Base-by-base conservation (phyloP, 768 basidiomycete species). In the Collybia mongolica region DNA sequence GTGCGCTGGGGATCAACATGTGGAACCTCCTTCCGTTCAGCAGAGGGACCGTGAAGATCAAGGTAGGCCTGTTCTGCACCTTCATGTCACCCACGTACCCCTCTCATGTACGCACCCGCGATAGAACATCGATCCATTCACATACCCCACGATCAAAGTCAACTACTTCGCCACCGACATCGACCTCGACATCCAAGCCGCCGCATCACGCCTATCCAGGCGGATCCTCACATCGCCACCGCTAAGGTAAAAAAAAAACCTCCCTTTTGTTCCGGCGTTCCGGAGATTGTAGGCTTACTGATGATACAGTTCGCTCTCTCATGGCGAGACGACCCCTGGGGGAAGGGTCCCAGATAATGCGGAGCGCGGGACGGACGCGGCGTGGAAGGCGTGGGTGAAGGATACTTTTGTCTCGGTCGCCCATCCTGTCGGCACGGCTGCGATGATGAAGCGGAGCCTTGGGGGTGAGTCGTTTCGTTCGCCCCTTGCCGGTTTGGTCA, bases 1-100 rank as follows among this genome's bases (percentile, higher is more conserved):
- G 75, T 43, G 69, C 63, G 7, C 51, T 81, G 14, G 80, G 80
- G 1, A 72, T 82, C 44, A 66, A 71, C 49, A 69, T 74, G 64
- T 83, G 81, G 80, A 72, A 72, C 46, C 69, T 83, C 15, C 69
- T 83, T 3, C 80, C 80, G 1, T 82, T 81, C 65, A 75, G 75
- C 60, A 64, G 80, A 20, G 81, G 81, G 6, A 71, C 58, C n/a
- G 75, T 81, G 23, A 66, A 65, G 43, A 75, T 81, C 55, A 72
- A 64, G 6, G 77, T 79, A 29, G 28, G 64, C n/a, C n/a, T n/a
- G n/a, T n/a, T n/a, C n/a, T n/a, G n/a, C n/a, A n/a, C n/a, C n/a
- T n/a, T 18, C 8, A n/a, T 39, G 2, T 19, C 3, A 17, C 12
- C 9, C 11, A 15, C 28, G 5, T 12, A 32, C 12, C 17, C 5